Base-by-base conservation (phyloP, 352 stramenopile species). In the Thraustochytrium striatum region DNA sequence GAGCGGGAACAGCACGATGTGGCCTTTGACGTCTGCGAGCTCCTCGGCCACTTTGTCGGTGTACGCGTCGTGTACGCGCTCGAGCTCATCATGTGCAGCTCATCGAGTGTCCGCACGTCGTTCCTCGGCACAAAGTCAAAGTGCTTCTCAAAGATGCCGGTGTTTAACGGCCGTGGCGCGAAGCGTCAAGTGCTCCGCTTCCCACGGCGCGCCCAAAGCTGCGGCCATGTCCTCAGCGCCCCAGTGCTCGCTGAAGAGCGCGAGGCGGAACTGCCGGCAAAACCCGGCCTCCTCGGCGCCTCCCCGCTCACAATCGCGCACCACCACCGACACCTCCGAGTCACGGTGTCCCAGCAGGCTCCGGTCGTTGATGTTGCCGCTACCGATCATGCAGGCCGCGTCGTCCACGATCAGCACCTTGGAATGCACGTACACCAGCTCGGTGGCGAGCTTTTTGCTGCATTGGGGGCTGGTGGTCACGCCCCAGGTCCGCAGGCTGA, bases 331-430 rank as follows among this genome's bases (percentile, higher is more conserved):
- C 5, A 89, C 82, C 61, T 90, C 86, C 55, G 83, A 85, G 81
- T 90, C 86, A 32, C 92, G 91, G 55, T 95, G 89, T 47, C 93
- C 93, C 58, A 91, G 91, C 88, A 97, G 93, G 79, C 91, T 96
- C 7, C 93, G 90, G 80, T 98, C 92, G 62, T 98, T 98, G 69
- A 98, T 97, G 85, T 98, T 98, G 9, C 92, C 93, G 68, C 89
- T 95, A 25, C 93, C 93, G 57, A 97, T 89, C 41, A 97, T 93
- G 57, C 85, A 90, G 28, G 90, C 89, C 70, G 88, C 87, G 80
- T 98, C 93, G 72, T 98, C 93, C 0, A 87, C 88, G 36, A 95
- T 93, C 65, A 95, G 85, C 2, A 95, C 83, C 83, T 95, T 95
- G 80, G 36, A 30, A 38, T 78, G 80, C 21, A 81, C 52, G 57